phyloP scores from a whole-genome alignment of 306 rosid genomes.

The Malus sylvestris region DNA sequence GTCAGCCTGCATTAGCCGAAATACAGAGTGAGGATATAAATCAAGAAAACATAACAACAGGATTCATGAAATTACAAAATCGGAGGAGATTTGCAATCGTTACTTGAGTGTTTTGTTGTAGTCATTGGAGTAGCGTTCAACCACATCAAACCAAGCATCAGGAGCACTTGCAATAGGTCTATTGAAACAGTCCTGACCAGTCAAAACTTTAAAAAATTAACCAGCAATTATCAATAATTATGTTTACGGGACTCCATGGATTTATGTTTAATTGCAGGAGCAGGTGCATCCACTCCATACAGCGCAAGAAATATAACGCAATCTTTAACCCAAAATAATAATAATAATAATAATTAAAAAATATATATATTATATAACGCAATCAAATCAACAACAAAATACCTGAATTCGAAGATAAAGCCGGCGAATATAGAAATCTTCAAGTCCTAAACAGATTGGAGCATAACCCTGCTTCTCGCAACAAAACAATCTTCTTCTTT shows the following conservation, averaged over 20 bases:
- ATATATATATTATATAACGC: neutral
- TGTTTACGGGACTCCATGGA: neutral
- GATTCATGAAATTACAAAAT: neutral
- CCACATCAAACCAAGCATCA: constrained; percentile 97
- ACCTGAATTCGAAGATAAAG: constrained; percentile 89
- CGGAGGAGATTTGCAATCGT: neutral
- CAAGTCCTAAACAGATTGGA: constrained; percentile 86
- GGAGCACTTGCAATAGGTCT: constrained; percentile 93
- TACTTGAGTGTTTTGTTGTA: constrained; percentile 80
- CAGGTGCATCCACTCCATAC: neutral
- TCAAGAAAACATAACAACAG: neutral
- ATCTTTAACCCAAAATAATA: no score
- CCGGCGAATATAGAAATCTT: constrained; percentile 80
- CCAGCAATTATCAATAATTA: neutral
- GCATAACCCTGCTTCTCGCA: constrained; percentile 58
- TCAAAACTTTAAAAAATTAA: neutral
- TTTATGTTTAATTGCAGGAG: neutral
- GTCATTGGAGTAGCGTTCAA: constrained; percentile 87
- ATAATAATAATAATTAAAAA: no score
- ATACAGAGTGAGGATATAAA: neutral
- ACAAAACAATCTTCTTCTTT: neutral
- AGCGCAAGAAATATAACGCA: neutral
- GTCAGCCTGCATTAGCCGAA: constrained; percentile 52
- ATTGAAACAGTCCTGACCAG: constrained; percentile 80
- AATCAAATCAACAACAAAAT: neutral